These are phyloP conservation scores for Dendryphion nanum DNA, from an alignment of 2,329 filamentous ascomycete species.

Conservation along the genomic window DNA sequence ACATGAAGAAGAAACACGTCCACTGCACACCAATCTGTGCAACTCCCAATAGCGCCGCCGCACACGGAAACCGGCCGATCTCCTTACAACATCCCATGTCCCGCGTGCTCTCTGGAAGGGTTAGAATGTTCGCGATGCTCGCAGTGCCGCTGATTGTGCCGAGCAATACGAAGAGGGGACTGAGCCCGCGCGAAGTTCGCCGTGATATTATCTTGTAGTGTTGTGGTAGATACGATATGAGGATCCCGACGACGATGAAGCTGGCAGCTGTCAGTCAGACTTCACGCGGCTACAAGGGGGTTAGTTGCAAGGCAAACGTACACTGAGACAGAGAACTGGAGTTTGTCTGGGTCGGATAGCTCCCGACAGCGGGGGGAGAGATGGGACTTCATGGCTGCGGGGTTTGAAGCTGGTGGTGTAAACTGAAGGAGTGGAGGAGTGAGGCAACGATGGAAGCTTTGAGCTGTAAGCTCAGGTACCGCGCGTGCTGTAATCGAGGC, in stretches of 20 bases:
- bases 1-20: constrained; percentile 92
- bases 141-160: constrained; percentile 86
- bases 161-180: constrained; percentile 92
- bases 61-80: constrained; percentile 78
- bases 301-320: constrained; percentile 31
- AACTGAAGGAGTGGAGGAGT: too few relatives aligned
- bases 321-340: constrained; percentile 56
- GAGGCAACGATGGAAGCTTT: too few relatives aligned
- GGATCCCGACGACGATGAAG: constrained; percentile 80
- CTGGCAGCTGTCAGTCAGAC: constrained; percentile 31
- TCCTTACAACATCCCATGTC: constrained; percentile 86
- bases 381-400: neutral
- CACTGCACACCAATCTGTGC: constrained; percentile 90
- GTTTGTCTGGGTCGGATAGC: constrained; percentile 51
- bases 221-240: constrained; percentile 92
- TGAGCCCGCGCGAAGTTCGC: constrained; percentile 88
- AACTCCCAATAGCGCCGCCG: constrained; percentile 82
- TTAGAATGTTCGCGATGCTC: constrained; percentile 88
- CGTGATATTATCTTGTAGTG: constrained; percentile 87
- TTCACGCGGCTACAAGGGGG: constrained; percentile 12
- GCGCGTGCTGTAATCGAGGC: too few relatives aligned
- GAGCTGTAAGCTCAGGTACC: too few relatives aligned
- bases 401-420: too few relatives aligned
- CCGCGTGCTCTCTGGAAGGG: constrained; percentile 75
- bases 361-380: constrained; percentile 44